Evolutionary conservation across 2,329 filamentous ascomycete genomes (phyloP).

Genomic region (Cercospora zeina): DNA sequence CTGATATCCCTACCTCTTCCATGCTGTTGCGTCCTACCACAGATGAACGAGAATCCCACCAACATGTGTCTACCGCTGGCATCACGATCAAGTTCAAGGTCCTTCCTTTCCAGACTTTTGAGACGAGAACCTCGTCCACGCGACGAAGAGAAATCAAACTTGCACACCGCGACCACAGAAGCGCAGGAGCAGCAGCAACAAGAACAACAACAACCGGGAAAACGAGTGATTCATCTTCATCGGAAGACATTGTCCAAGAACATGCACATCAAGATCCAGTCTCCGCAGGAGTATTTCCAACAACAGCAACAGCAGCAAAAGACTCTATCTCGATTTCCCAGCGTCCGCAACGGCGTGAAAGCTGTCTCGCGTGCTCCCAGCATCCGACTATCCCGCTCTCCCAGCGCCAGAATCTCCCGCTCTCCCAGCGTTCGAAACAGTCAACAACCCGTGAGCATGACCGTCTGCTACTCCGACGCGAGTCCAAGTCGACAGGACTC

Average conservation of each 20-base stretch:
- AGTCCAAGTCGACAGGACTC: neutral
- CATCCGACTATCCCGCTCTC: neutral
- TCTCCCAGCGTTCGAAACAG: constrained; percentile 7
- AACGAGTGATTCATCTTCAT: neutral
- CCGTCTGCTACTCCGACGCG: neutral
- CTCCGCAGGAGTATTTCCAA: constrained; percentile 14
- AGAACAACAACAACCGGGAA: neutral
- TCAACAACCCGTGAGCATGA: neutral
- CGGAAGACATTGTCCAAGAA: constrained; percentile 12
- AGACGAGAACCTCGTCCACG: neutral
- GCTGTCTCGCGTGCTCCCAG: constrained; percentile 6
- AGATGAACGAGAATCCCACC: neutral
- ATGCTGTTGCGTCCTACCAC: neutral
- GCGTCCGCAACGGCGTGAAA: constrained; percentile 9
- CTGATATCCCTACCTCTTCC: neutral
- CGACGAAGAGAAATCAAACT: constrained; percentile 4
- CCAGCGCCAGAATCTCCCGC: neutral
- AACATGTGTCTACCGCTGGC: constrained; percentile 14
- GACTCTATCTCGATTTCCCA: constrained; percentile 5
- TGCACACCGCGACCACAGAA: neutral
- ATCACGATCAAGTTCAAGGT: constrained; percentile 17
- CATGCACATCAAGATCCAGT: constrained; percentile 16
- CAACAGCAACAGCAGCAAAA: constrained; percentile 10
- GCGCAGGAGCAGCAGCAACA: neutral
- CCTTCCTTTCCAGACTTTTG: constrained; percentile 10